Evolutionary conservation across 495 filamentous ascomycete species (phyloP), one percentile per base, ranked within the genome.

Genomic region (Penicillium tannophilum): DNA sequence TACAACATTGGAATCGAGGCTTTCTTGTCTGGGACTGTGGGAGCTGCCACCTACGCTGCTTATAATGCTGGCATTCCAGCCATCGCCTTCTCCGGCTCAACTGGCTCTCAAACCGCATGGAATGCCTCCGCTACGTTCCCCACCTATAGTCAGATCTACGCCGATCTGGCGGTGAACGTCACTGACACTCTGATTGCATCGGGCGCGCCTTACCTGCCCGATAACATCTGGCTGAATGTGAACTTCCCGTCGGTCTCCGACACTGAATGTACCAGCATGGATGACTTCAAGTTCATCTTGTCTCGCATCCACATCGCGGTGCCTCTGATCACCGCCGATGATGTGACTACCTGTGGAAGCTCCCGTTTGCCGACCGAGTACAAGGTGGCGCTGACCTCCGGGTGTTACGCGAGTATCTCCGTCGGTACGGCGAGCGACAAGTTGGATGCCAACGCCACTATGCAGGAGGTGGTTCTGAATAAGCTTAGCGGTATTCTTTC

Each of bases 361-460:
- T 72, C 68, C 5, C 70, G 85, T 12, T 69, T 89, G 59, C 86
- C 87, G 10, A 85, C 76, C 6, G 87, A 89, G 69, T 65, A 64
- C 0, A 68, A 66, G 16, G 81, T 88, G 0, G 71, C 82, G 0
- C 55, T 63, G 12, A 72, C 66, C 6, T 72, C 71, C 5, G 82
- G 80, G 0, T 89, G 87, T 65, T 85, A 76, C 69, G 82, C 78
- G 6, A 84, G 81, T 60, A 73, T 90, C n/a, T 88, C 86, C 54
- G 82, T 88, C 2, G 86, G 86, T 3, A 63, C 80, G 57, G 80
- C 85, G 26, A 70, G 62, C 11, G 75, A 80, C 54, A 89, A 89
- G 78, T 70, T 66, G 12, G 84, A 85, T 55, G 85, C 82, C 6
- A 65, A 78, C 61, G 78, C 78, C 33, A 77, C 74, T 16, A 67